These are phyloP conservation scores for Colletotrichum cereale DNA, from an alignment of 2,329 filamentous ascomycete species.

Conservation along the genomic window DNA sequence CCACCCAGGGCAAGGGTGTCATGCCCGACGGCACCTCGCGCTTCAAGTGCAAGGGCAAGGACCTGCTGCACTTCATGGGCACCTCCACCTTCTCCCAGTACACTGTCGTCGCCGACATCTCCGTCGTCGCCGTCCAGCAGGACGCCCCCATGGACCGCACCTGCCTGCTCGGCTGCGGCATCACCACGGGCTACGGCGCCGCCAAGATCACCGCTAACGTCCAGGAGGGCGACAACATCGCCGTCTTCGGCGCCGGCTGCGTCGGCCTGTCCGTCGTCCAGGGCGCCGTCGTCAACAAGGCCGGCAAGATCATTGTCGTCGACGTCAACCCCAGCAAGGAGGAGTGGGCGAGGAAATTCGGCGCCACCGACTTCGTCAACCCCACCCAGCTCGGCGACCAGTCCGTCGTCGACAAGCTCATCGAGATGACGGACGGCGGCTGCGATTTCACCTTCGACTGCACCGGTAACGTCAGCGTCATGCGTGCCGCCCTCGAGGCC, in stretches of 20 bases:
- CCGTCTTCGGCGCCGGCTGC: constrained; percentile 95
- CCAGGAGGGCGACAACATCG: constrained; percentile 89
- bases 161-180: constrained; percentile 96
- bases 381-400: constrained; percentile 82
- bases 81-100: constrained; percentile 99
- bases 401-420: constrained; percentile 89
- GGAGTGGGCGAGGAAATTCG: constrained; percentile 93
- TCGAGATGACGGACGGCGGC: constrained; percentile 98
- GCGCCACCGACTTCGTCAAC: constrained; percentile 97
- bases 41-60: constrained; percentile 95
- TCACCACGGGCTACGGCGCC: constrained; percentile 98
- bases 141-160: constrained; percentile 96
- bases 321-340: constrained; percentile 90
- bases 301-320: constrained; percentile 79
- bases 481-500: constrained; percentile 94
- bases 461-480: constrained; percentile 96
- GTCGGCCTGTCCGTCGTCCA: constrained; percentile 96
- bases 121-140: constrained; percentile 90
- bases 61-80: constrained; percentile 98
- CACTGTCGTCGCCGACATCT: constrained; percentile 98
- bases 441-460: constrained; percentile 99
- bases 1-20: constrained; percentile 91
- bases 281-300: constrained; percentile 88
- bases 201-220: constrained; percentile 93
- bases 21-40: constrained; percentile 98